These are phyloP conservation scores for Colletotrichum liriopes DNA, from an alignment of 2,329 filamentous ascomycete genomes.

Conservation along the genomic window DNA sequence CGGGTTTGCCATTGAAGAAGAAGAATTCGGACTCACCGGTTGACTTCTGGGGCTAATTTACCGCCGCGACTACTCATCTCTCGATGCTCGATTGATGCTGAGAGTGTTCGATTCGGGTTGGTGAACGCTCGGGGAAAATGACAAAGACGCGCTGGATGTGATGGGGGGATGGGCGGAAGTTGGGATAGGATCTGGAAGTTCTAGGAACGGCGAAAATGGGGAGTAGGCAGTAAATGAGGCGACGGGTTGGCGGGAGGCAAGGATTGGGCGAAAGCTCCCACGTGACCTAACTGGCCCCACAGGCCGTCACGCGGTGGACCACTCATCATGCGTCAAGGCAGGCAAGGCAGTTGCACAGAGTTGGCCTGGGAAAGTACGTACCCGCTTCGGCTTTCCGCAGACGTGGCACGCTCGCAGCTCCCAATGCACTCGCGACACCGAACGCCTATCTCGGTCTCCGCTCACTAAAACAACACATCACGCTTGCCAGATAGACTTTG, in stretches of 20 bases:
- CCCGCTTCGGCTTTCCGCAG: slow-evolving; percentile 35
- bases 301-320: slow-evolving; percentile 38
- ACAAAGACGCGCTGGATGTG: slow-evolving; percentile 47
- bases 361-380: slow-evolving; percentile 25
- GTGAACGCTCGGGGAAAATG: slow-evolving; percentile 47
- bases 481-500: slow-evolving; percentile 15
- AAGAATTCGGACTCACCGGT: slow-evolving; percentile 77
- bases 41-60: slow-evolving; percentile 99
- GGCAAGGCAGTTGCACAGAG: slow-evolving; percentile 21
- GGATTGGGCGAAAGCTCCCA: slow-evolving; percentile 37
- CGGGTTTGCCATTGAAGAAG: slow-evolving; percentile 32
- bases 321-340: slow-evolving; percentile 37
- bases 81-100: slow-evolving; percentile 63
- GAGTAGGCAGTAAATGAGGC: slow-evolving; percentile 45
- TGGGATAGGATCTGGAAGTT: slow-evolving; percentile 43
- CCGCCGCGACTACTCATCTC: slow-evolving; percentile 97
- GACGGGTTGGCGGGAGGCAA: slow-evolving; percentile 40
- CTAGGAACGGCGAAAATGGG: slow-evolving; percentile 43
- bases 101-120: slow-evolving; percentile 40
- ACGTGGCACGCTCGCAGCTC: slow-evolving; percentile 36
- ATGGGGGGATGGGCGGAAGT: slow-evolving; percentile 44
- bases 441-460: slow-evolving; percentile 39
- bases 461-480: slow-evolving; percentile 11
- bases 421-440: slow-evolving; percentile 8
- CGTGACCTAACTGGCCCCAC: slow-evolving; percentile 32